Evolutionary conservation across 768 basidiomycete genomes (phyloP), one percentile per base, ranked within the genome.

Genomic region (Calvatia gigantea): DNA sequence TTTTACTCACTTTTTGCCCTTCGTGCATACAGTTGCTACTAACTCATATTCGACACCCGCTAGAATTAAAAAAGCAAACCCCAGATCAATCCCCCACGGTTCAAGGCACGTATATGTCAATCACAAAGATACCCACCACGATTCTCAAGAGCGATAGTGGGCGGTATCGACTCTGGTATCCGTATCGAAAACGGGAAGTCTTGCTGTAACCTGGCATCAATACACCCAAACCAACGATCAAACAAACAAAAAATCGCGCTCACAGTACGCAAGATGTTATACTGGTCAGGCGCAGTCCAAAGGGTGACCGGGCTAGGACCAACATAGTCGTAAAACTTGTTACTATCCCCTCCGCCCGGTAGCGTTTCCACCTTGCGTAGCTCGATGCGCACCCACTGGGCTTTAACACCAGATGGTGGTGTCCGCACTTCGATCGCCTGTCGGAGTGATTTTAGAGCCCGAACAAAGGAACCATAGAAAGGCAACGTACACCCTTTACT

Each of bases 361-460:
- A 89, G 79, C 3, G 82, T 87, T 70, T 98, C 95, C 39, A 95
- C 83, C 75, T 94, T 94, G 61, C 91, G 84, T 67, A 97, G 78
- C 71, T 96, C 94, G 58, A 97, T 84, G 60, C 87, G 84, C 23
- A 98, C 87, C 87, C 91, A 96, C 70, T 93, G 91, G 25, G 91
- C 91, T 73, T 93, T 94, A 66, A 91, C 81, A 14, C 89, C 87
- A 58, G 84, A 79, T 2, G 76, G 74, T 27, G 84, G 86, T 4
- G 86, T 77, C 15, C 94, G 85, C 11, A 98, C 81, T 69, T 98
- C 94, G 49, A 98, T 81, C 17, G 91, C 86, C 91, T 94, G 60
- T n/a, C 23, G 44, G 60, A 57, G 14, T 32, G 57, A 50, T 37
- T 62, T 33, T 32, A 32, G 45, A 7, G 28, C 53, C 42, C 29